Percentiles rank a stretch among this genome's conserved stretches.
phyloP scores from a whole-genome alignment of 1,284 basidiomycete genomes.

The Ceratobasidium sp. region DNA sequence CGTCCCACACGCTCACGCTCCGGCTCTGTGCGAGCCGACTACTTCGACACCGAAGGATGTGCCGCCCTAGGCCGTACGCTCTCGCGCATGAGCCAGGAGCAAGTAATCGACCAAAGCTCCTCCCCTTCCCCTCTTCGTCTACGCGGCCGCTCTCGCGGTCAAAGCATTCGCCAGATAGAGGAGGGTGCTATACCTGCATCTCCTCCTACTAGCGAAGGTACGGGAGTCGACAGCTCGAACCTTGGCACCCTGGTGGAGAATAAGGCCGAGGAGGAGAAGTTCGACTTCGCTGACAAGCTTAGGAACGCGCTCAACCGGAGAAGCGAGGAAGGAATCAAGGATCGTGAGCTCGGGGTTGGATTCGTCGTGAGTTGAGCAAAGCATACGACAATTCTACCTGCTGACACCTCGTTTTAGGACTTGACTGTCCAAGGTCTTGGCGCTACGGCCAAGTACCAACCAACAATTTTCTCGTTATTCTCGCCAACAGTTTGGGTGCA shows the following conservation, averaged over 20 bases:
- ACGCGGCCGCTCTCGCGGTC: constrained; percentile 5
- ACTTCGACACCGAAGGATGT: constrained; percentile 42
- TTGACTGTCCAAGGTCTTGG: constrained; percentile 9
- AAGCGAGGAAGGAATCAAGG: constrained; percentile 21
- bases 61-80: constrained; percentile 25
- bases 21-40: constrained; percentile 25
- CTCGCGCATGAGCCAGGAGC: constrained; percentile 35
- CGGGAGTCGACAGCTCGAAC: not conserved
- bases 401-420: constrained; percentile 3
- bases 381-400: not conserved
- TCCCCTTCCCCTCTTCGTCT: not conserved
- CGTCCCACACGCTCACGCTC: not conserved
- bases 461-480: constrained; percentile 7
- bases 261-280: constrained; percentile 21
- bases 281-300: constrained; percentile 27
- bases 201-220: not conserved
- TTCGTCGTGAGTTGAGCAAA: not conserved
- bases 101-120: not conserved
- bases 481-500: not conserved
- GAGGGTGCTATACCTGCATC: too few relatives aligned
- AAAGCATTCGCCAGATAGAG: not conserved
- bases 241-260: constrained; percentile 23
- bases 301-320: not conserved
- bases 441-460: constrained; percentile 20
- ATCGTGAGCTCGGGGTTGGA: constrained; percentile 7